Percentiles rank a stretch among this genome's conserved stretches.
Conservation (phyloP, 192 early-diverging fungal species). For the Allomyces javanicus region DNA sequence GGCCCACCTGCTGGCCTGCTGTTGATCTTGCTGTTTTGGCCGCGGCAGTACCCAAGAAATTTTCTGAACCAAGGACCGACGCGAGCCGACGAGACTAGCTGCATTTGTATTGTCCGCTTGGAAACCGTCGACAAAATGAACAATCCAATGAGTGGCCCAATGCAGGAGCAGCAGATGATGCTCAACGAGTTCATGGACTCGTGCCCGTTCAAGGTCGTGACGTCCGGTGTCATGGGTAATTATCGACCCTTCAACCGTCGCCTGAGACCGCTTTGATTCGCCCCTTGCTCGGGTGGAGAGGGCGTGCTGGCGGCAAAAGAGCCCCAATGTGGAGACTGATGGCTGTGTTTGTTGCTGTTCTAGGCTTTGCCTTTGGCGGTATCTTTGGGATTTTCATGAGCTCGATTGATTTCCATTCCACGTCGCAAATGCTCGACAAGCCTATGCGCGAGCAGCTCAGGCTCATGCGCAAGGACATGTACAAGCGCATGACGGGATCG, state of each 20-base stretch:
- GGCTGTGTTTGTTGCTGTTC: background rate
- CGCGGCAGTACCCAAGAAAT: no score
- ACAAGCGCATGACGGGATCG: constrained; percentile 45
- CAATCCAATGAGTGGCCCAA: no score
- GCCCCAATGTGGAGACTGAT: background rate
- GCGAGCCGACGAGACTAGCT: no score
- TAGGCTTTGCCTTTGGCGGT: constrained; percentile 73
- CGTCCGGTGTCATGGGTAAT: constrained; percentile 49
- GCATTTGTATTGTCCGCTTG: no score
- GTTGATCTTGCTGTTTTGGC: no score
- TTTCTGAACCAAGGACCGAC: no score
- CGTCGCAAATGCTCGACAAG: constrained; percentile 33
- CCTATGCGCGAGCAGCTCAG: constrained; percentile 72
- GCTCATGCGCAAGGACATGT: constrained; percentile 76
- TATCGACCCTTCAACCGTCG: background rate
- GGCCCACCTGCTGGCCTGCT: no score
- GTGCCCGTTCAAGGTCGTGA: constrained; percentile 48
- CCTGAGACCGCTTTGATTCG: background rate
- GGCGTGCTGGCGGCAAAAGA: background rate
- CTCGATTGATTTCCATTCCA: constrained; percentile 60
- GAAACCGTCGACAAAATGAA: no score
- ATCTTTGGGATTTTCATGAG: constrained; percentile 86
- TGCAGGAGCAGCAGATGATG: no score
- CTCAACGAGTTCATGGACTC: constrained; percentile 23
- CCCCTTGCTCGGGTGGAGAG: background rate